These are phyloP conservation scores for Cudoniella acicularis DNA, from an alignment of 495 filamentous ascomycete species.

Conservation along the genomic window DNA sequence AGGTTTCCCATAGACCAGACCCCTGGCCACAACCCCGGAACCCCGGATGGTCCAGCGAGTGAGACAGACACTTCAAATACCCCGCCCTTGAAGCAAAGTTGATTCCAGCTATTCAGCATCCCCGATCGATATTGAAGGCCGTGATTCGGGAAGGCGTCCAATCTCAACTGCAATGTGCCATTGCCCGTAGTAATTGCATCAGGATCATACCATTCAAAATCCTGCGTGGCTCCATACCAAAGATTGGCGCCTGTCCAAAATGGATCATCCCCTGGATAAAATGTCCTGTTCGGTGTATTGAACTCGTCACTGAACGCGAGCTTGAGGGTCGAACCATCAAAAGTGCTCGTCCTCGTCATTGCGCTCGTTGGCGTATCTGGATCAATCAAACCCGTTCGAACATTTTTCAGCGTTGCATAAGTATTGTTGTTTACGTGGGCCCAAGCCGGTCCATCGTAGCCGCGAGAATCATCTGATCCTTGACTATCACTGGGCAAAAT, in stretches of 20 bases:
- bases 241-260: constrained; percentile 44
- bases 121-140: constrained; percentile 65
- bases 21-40: constrained; percentile 72
- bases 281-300: constrained; percentile 62
- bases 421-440: constrained; percentile 31
- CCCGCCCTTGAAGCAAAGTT: constrained; percentile 73
- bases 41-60: constrained; percentile 63
- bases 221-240: constrained; percentile 61
- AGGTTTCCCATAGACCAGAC: constrained; percentile 79
- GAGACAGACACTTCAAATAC: constrained; percentile 74
- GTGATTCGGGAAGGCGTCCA: constrained; percentile 65
- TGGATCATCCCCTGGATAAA: constrained; percentile 71
- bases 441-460: constrained; percentile 26
- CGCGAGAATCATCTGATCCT: constrained; percentile 9
- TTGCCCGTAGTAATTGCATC: constrained; percentile 66
- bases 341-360: constrained; percentile 47
- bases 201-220: constrained; percentile 81
- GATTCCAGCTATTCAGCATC: constrained; percentile 80
- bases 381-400: constrained; percentile 62
- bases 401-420: constrained; percentile 52
- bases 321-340: constrained; percentile 56
- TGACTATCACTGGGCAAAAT: constrained; percentile 18
- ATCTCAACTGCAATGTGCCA: constrained; percentile 63
- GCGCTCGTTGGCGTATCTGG: constrained; percentile 65
- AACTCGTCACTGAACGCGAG: constrained; percentile 77